Conservation (phyloP, 306 rosid species). For the Clitoria ternatea region DNA sequence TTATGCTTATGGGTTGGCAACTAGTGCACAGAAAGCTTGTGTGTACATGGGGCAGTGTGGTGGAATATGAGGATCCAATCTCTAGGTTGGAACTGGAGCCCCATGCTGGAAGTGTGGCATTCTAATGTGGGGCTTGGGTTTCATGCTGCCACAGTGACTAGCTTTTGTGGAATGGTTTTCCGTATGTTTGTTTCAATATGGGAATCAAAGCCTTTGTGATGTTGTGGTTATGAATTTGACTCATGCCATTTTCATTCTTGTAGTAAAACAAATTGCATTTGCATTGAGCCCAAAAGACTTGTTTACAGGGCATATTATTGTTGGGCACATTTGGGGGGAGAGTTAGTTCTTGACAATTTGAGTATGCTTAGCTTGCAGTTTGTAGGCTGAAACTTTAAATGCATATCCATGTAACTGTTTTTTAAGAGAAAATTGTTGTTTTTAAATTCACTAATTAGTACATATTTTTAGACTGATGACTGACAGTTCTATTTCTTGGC, state of each 20-base stretch:
- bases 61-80: background rate
- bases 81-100: background rate
- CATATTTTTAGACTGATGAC: slow-evolving; percentile 8
- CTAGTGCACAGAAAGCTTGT: background rate
- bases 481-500: slow-evolving; percentile 29
- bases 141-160: background rate
- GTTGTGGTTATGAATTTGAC: background rate
- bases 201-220: background rate
- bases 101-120: background rate
- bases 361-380: background rate
- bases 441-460: background rate
- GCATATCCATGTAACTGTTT: background rate
- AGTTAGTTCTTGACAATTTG: background rate
- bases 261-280: background rate
- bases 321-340: background rate
- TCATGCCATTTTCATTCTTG: background rate
- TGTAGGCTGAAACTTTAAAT: background rate
- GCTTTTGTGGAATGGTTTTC: background rate
- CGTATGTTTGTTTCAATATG: background rate
- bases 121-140: background rate
- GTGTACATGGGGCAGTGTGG: background rate
- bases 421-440: background rate
- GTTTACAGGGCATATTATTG: no score
- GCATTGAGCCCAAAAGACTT: background rate
- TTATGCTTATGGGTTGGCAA: background rate